These are phyloP conservation scores for Skeletonema potamos DNA, from an alignment of 108 stramenopile genomes.

Conservation along the genomic window DNA sequence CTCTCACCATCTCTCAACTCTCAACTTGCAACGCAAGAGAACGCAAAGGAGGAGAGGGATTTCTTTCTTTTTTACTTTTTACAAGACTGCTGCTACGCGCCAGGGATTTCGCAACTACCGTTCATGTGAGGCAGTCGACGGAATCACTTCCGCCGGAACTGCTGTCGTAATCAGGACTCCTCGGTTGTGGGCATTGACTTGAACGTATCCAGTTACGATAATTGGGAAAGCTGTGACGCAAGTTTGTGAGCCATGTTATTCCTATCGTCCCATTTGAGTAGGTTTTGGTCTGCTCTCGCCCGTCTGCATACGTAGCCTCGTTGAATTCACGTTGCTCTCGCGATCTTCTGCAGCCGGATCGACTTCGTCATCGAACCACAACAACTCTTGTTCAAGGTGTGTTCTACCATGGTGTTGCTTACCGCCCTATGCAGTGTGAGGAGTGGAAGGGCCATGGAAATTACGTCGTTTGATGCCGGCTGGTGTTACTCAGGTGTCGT, in stretches of 20 bases:
- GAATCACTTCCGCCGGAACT: neutral
- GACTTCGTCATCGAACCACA: neutral
- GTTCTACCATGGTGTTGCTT: neutral
- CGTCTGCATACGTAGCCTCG: conserved; percentile 4
- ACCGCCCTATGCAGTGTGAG: neutral
- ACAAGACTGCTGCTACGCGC: neutral
- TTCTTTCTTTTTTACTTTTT: too few species aligned
- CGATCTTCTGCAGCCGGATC: neutral
- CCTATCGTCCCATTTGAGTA: neutral
- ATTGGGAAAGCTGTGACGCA: neutral
- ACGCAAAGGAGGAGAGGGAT: too few species aligned
- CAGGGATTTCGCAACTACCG: neutral
- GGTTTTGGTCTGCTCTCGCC: neutral
- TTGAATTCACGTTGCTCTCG: neutral
- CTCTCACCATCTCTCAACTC: too few species aligned
- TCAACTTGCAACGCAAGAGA: too few species aligned
- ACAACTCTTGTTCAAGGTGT: neutral
- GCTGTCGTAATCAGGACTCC: neutral
- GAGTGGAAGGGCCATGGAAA: neutral
- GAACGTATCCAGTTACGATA: neutral
- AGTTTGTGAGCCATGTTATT: neutral
- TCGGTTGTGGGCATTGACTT: neutral
- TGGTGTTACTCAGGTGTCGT: neutral
- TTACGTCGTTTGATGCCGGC: neutral
- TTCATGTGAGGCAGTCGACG: neutral